phyloP scores from a whole-genome alignment of 163 green algal genomes.

The Scenedesmus sp. region DNA sequence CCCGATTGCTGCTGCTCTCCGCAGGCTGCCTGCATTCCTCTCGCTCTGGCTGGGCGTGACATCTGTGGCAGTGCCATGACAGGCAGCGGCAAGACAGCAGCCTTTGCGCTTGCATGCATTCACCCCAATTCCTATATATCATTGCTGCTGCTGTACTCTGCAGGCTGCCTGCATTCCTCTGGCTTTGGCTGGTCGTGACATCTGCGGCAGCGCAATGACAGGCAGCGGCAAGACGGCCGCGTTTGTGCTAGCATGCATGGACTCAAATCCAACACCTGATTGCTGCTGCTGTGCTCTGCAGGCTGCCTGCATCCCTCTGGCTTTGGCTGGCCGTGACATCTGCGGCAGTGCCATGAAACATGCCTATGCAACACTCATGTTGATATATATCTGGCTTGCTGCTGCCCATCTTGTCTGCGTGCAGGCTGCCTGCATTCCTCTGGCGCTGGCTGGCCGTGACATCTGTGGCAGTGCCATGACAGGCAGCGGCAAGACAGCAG shows the following conservation, averaged over 20 bases:
- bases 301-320: conserved; percentile 60
- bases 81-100: conserved; percentile 96
- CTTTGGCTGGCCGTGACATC: conserved; percentile 94
- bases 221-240: conserved; percentile 82
- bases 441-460: conserved; percentile 93
- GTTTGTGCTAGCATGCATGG: background rate
- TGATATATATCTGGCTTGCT: no score
- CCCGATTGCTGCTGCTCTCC: no score
- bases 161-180: conserved; percentile 95
- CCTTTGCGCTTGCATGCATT: conserved; percentile 42
- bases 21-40: no score
- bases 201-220: conserved; percentile 94
- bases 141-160: background rate
- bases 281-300: background rate
- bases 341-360: conserved; percentile 90
- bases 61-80: conserved; percentile 72
- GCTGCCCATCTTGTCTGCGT: background rate
- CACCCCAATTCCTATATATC: no score
- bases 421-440: conserved; percentile 93
- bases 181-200: conserved; percentile 92
- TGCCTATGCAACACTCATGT: no score
- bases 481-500: conserved; percentile 95
- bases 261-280: background rate
- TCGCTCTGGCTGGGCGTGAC: conserved; percentile 76
- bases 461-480: conserved; percentile 95